These are phyloP conservation scores for Pythium folliculosum DNA, from an alignment of 352 stramenopile genomes.

Conservation along the genomic window DNA sequence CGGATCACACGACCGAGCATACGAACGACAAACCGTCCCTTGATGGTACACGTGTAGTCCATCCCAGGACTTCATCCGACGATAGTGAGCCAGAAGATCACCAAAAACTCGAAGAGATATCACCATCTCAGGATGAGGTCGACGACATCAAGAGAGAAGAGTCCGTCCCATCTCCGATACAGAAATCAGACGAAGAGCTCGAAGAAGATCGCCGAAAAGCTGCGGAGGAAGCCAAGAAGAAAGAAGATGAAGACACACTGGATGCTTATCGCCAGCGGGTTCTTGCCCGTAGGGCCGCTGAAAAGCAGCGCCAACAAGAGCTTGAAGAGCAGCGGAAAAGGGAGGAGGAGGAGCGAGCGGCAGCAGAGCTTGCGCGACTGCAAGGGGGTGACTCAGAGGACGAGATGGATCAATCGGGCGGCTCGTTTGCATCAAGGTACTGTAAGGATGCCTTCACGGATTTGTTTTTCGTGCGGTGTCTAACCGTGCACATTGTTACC, in stretches of 20 bases:
- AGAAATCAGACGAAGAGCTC: conserved; percentile 38
- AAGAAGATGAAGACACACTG: conserved; percentile 57
- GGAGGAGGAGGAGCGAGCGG: conserved; percentile 42
- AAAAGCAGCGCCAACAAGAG: conserved; percentile 58
- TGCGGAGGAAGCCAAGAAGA: conserved; percentile 54
- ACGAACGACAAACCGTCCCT: background rate
- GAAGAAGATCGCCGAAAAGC: conserved; percentile 37
- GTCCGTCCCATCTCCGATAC: background rate
- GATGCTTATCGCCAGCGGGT: conserved; percentile 71
- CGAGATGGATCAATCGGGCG: conserved; percentile 57
- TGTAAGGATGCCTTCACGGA: background rate
- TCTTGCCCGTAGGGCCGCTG: conserved; percentile 57
- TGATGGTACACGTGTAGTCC: background rate
- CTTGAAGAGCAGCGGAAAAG: conserved; percentile 39
- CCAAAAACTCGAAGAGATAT: background rate
- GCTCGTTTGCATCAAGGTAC: conserved; percentile 74
- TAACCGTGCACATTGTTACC: background rate
- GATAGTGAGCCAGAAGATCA: background rate
- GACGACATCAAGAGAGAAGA: background rate
- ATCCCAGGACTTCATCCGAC: background rate
- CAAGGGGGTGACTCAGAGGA: conserved; percentile 41
- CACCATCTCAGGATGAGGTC: background rate
- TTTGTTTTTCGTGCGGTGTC: background rate
- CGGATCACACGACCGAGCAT: background rate
- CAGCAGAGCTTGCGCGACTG: conserved; percentile 5